Evolutionary conservation across 805 yeast genomes (phyloP), one percentile per base, ranked within the genome.

Genomic region (Saccharomycopsis sp.): DNA sequence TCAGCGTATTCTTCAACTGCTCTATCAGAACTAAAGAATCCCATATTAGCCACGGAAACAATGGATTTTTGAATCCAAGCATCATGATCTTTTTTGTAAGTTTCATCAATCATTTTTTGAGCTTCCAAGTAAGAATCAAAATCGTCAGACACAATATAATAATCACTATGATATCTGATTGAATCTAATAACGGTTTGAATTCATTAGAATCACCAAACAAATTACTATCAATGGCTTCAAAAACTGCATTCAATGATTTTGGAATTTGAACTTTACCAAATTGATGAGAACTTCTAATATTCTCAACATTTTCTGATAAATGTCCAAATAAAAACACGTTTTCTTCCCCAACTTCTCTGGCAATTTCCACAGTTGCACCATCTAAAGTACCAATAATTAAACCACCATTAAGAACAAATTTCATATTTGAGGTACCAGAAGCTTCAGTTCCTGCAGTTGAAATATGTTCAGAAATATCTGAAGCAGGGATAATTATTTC

Each of bases 381-480:
- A 57, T 87, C 96, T 49, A 87, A 95, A 10, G 96, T 88, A 58
- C 96, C 96, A 49, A 87, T 79, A 51, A 87, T 83, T 49, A 87
- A 71, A 37, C 96, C 96, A 61, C 96, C 96, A 56, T 86, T 87
- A 62, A 87, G 67, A 19, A 86, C 95, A 58, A 87, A 87, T 64
- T 87, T 87, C 96, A 87, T 87, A 66, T 87, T 87, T 27, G 94
- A 83, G 26, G 96, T 87, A 56, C 96, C 96, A 1, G 94, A 81
- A 18, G 95, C 96, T 59, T 87, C 96, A 21, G 96, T 87, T 52
- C 96, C 96, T 6, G 96, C 96, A 32, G 96, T 87, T 12, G 96
- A 87, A 50, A 87, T 87, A 63, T 87, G 96, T 64, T 87, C 92
- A 35, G 92, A 80, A 53, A 87, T 67, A 59, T 87, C 96, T 34